Base-by-base conservation (phyloP, 139 green algal species). In the Picochlorum sp. region DNA sequence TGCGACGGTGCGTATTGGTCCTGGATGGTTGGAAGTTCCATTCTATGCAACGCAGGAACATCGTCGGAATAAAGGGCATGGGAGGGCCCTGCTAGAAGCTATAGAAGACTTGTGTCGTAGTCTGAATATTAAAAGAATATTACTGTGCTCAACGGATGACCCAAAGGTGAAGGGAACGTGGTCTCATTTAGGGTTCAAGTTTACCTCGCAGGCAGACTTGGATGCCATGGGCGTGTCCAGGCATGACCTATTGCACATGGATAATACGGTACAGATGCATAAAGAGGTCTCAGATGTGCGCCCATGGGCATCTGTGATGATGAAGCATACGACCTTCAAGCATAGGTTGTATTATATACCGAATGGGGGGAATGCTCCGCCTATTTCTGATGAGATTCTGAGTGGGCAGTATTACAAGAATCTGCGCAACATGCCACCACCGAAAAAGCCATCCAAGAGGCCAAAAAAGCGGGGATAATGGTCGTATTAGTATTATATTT, bases 211-310 rank as follows among this genome's bases (percentile, higher is more conserved):
- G 6, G 67, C 83, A 37, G 71, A 95, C 50, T 80, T 95, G 75
- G 61, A 79, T n/a, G 62, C 61, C 28, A 86, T 80, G 69, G 81
- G 86, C 50, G 85, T 95, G 9, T 70, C 76, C 18, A 81, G 85
- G 34, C 68, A 76, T 7, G 89, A 95, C 70, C 71, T 96, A 26
- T 75, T 96, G 58, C 87, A 96, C 80, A 92, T 97, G 85, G 86
- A 92, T 74, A 93, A 95, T 77, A 96, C 87, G 4, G 85, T 92
- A 47, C 75, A 90, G 78, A 95, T 95, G 88, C 73, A 87, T 66
- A 93, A 93, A 72, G 63, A 76, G 18, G 75, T 95, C 61, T 73
- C 76, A 3, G 69, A 68, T 4, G 52, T 62, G 3, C 60, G 49
- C 11, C 57, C 59, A 6, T 86, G 82, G 75, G 71, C 60, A 47